Evolutionary conservation across 129 eudicot genomes (phyloP).

Genomic region (Tagetes erecta): DNA sequence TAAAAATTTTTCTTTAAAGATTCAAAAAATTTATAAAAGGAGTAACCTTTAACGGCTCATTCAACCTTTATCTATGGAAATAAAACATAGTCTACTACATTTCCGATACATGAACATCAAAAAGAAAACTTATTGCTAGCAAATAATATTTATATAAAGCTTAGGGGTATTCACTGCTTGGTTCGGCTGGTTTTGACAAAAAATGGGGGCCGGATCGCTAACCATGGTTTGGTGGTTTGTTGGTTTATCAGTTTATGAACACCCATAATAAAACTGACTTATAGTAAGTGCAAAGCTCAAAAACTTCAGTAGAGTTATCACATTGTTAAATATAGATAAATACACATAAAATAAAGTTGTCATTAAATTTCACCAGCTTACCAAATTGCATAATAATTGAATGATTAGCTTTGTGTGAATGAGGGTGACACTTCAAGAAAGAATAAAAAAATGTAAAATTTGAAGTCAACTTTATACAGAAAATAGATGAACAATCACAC

Average conservation of each 20-base stretch:
- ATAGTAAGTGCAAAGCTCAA: neutral
- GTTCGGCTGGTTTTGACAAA: neutral
- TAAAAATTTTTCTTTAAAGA: neutral
- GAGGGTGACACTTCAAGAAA: conserved; percentile 33
- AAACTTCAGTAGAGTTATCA: conserved; percentile 5
- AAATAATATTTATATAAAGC: neutral
- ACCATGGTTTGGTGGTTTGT: neutral
- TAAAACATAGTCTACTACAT: neutral
- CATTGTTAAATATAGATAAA: neutral
- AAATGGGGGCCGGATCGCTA: neutral
- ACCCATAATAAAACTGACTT: neutral
- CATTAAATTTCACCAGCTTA: conserved; percentile 16
- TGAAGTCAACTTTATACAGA: conserved; percentile 26
- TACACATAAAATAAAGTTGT: neutral
- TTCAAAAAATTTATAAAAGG: conserved; percentile 6
- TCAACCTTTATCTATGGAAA: neutral
- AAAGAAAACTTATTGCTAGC: neutral
- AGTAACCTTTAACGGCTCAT: neutral
- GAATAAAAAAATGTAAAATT: conserved; percentile 25
- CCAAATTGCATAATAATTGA: conserved; percentile 30
- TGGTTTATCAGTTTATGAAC: neutral
- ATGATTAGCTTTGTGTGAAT: conserved; percentile 33
- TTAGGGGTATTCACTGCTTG: neutral
- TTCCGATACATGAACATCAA: neutral
- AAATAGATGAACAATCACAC: conserved; percentile 25